Evolutionary conservation across 1,284 basidiomycete genomes (phyloP).

Genomic region (Polyporus tsugae): DNA sequence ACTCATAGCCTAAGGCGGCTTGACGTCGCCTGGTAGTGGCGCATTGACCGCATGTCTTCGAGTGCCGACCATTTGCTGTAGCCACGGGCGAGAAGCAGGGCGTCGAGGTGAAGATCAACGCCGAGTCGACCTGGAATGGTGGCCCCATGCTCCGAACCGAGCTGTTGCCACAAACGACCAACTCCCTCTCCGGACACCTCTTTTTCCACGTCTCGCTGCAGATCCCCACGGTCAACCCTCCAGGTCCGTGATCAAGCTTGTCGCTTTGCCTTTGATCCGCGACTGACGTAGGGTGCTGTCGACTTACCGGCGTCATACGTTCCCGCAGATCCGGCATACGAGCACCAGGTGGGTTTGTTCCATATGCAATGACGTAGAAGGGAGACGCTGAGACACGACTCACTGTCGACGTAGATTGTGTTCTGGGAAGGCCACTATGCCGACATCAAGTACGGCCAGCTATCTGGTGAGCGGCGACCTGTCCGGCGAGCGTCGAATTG

Average conservation of each 20-base stretch:
- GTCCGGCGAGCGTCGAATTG: not conserved
- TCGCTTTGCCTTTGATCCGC: not conserved
- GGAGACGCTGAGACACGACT: not conserved
- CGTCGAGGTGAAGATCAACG: constrained; percentile 39
- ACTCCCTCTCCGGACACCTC: constrained; percentile 36
- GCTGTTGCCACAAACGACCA: constrained; percentile 38
- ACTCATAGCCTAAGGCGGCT: not conserved
- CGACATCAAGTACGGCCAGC: constrained; percentile 39
- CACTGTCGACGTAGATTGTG: constrained; percentile 28
- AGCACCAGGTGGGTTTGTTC: constrained; percentile 34
- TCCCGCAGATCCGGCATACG: constrained; percentile 36
- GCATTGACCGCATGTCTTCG: not conserved
- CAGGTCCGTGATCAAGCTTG: constrained; percentile 24
- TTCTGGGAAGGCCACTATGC: constrained; percentile 39
- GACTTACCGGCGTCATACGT: not conserved
- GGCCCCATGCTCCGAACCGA: constrained; percentile 41
- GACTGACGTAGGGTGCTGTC: not conserved
- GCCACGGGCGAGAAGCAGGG: constrained; percentile 36
- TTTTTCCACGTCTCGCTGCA: constrained; percentile 39
- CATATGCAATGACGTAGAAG: not conserved
- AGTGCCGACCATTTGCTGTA: constrained; percentile 8
- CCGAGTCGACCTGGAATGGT: constrained; percentile 38
- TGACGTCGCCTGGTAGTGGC: not conserved
- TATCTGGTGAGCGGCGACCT: constrained; percentile 24
- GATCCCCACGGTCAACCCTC: constrained; percentile 39